Conservation (phyloP, 2,329 filamentous ascomycete species). For the Nemania serpens region DNA sequence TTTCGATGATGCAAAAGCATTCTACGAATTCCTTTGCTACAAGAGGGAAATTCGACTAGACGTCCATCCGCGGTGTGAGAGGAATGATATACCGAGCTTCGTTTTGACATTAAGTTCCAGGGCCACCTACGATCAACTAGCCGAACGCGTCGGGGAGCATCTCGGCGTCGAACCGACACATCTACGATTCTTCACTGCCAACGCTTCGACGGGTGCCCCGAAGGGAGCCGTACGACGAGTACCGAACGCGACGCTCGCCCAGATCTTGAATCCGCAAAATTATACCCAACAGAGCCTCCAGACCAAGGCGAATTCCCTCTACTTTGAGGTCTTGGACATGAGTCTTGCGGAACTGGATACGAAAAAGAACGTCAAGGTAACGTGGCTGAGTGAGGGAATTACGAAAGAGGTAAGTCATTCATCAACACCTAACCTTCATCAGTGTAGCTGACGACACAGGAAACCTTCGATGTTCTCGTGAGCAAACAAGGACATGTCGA, state of each 20-base stretch:
- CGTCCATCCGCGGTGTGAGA: conserved; percentile 66
- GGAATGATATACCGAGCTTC: conserved; percentile 67
- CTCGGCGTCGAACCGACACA: conserved; percentile 82
- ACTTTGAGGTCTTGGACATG: conserved; percentile 93
- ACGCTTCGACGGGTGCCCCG: conserved; percentile 74
- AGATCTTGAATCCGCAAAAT: conserved; percentile 78
- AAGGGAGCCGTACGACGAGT: conserved; percentile 77
- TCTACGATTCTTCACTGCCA: conserved; percentile 88
- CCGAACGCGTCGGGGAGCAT: conserved; percentile 79
- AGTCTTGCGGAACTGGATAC: conserved; percentile 91
- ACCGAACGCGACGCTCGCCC: conserved; percentile 70
- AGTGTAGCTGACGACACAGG: conserved; percentile 53
- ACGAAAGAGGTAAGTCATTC: conserved; percentile 75
- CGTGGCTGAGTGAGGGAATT: conserved; percentile 86
- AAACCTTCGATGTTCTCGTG: conserved; percentile 80
- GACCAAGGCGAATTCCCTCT: conserved; percentile 78
- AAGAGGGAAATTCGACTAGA: conserved; percentile 79
- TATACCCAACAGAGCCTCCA: conserved; percentile 71
- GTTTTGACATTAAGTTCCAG: conserved; percentile 81
- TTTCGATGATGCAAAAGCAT: conserved; percentile 76
- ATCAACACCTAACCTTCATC: not conserved
- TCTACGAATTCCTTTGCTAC: conserved; percentile 92
- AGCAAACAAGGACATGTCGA: conserved; percentile 81
- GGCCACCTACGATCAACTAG: conserved; percentile 85
- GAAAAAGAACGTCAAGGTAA: conserved; percentile 84